A percentile compares a stretch with the other conserved stretches of the same genome.
phyloP scores from a whole-genome alignment of 2,329 filamentous ascomycete species.

The Curvularia sp. region DNA sequence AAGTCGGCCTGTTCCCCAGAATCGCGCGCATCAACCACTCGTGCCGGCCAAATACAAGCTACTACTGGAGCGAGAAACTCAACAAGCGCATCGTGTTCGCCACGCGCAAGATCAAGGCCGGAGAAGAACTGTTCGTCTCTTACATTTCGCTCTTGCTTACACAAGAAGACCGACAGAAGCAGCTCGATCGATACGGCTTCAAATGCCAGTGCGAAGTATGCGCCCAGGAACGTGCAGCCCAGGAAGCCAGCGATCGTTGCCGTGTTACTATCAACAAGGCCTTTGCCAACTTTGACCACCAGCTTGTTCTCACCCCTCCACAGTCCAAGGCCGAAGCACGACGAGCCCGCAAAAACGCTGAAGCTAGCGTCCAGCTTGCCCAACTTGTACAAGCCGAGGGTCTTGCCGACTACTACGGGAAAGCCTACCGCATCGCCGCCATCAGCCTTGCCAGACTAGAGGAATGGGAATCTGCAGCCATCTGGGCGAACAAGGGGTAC shows the following conservation, averaged over 20 bases:
- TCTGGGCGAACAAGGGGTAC: constrained; percentile 45
- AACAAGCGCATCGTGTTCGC: constrained; percentile 48
- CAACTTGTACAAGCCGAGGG: constrained; percentile 45
- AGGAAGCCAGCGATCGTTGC: constrained; percentile 37
- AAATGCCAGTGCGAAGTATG: constrained; percentile 51
- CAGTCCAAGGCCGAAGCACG: constrained; percentile 30
- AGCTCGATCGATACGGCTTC: constrained; percentile 48
- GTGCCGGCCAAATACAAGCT: constrained; percentile 49
- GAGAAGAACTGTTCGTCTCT: constrained; percentile 52
- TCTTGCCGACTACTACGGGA: constrained; percentile 47
- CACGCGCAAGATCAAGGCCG: constrained; percentile 45
- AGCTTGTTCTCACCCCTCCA: constrained; percentile 34
- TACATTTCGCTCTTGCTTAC: constrained; percentile 49
- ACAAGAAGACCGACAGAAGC: constrained; percentile 40
- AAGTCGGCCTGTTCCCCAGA: constrained; percentile 46
- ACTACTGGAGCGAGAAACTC: constrained; percentile 46
- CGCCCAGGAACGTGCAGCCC: constrained; percentile 27
- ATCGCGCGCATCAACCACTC: constrained; percentile 50
- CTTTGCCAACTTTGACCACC: constrained; percentile 37
- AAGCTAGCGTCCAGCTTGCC: constrained; percentile 38
- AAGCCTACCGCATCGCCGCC: constrained; percentile 43
- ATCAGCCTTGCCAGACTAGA: constrained; percentile 40
- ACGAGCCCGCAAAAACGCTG: constrained; percentile 37
- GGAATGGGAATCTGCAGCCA: constrained; percentile 41
- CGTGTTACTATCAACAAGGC: constrained; percentile 38